phyloP scores from a whole-genome alignment of 2,329 filamentous ascomycete species.

The Gaeumannomyces sp. region DNA sequence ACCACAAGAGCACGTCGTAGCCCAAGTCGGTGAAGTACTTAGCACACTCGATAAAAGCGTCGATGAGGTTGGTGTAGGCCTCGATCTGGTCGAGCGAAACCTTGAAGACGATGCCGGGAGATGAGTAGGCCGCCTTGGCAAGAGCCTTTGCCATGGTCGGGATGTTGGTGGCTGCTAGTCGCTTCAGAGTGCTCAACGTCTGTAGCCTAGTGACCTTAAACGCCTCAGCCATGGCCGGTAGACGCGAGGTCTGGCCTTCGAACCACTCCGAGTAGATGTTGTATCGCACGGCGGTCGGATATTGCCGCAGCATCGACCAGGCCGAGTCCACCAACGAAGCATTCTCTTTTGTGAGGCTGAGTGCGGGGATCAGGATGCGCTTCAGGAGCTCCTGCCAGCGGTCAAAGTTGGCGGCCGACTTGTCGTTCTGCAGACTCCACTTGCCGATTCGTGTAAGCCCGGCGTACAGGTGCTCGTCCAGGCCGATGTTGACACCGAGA shows the following conservation, averaged over 20 bases:
- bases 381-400: slow-evolving; percentile 84
- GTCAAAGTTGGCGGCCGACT: slow-evolving; percentile 60
- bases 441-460: slow-evolving; percentile 83
- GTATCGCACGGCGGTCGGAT: slow-evolving; percentile 71
- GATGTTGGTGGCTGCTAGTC: slow-evolving; percentile 81
- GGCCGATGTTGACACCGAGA: slow-evolving; percentile 83
- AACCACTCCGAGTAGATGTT: slow-evolving; percentile 93
- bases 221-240: slow-evolving; percentile 70
- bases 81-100: slow-evolving; percentile 88
- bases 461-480: slow-evolving; percentile 68
- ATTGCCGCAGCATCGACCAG: slow-evolving; percentile 75
- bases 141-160: slow-evolving; percentile 79
- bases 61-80: slow-evolving; percentile 89
- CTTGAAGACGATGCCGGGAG: slow-evolving; percentile 85
- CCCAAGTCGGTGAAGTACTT: slow-evolving; percentile 89
- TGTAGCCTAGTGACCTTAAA: slow-evolving; percentile 73
- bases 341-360: slow-evolving; percentile 82
- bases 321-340: slow-evolving; percentile 79
- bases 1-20: slow-evolving; percentile 92
- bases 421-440: slow-evolving; percentile 64
- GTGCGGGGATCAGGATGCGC: slow-evolving; percentile 75
- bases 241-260: slow-evolving; percentile 66
- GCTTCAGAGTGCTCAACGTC: slow-evolving; percentile 80
- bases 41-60: slow-evolving; percentile 89
- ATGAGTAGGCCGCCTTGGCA: slow-evolving; percentile 86